phyloP scores from a whole-genome alignment of 106 monocot genomes.

The Hemerocallis citrina region DNA sequence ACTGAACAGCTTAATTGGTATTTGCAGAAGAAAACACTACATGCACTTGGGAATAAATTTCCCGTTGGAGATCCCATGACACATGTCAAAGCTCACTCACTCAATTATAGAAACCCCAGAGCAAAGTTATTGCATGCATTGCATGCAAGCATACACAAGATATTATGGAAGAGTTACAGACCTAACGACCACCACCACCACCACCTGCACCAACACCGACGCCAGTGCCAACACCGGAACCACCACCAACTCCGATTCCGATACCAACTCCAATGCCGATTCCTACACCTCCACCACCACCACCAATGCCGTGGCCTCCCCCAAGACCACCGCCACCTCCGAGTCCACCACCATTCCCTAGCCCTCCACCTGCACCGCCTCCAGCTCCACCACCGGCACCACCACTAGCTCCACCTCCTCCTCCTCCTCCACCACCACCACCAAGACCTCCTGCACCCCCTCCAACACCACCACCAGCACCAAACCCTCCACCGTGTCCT shows the following conservation, averaged over 20 bases:
- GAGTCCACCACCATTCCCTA: not conserved
- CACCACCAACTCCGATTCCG: not conserved
- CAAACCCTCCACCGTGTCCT: conserved; percentile 7
- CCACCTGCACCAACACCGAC: conserved; percentile 1
- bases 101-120: no score
- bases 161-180: no score
- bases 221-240: not conserved
- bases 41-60: no score
- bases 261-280: not conserved
- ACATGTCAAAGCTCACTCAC: no score
- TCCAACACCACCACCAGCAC: conserved; percentile 3
- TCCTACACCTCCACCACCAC: not conserved
- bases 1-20: no score
- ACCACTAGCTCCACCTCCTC: not conserved
- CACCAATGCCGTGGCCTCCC: not conserved
- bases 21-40: no score
- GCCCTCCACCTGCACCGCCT: not conserved
- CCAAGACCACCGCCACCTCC: conserved; percentile 1
- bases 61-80: no score
- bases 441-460: not conserved
- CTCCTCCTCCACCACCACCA: not conserved
- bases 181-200: no score
- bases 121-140: no score
- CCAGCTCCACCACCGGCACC: not conserved
- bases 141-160: no score